Evolutionary conservation across 148 eudicot species (phyloP).

Genomic region (Persicaria tinctoria): DNA sequence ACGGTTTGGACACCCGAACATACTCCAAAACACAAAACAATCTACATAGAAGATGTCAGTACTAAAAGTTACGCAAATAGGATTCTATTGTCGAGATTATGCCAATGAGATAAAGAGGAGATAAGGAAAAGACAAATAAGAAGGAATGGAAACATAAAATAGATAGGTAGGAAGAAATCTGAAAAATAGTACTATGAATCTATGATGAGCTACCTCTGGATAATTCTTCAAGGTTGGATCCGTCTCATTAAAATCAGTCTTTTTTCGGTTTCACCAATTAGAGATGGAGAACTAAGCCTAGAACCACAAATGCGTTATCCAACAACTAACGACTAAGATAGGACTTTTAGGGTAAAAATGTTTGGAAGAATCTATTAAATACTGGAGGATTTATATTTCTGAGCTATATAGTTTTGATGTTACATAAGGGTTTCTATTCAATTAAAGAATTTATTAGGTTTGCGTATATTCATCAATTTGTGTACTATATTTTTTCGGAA

Average conservation of each 20-base stretch:
- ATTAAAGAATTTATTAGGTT: neutral
- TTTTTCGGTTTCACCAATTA: neutral
- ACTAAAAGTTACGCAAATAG: neutral
- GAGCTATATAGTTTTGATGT: neutral
- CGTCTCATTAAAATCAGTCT: neutral
- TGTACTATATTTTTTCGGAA: neutral
- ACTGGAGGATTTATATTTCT: neutral
- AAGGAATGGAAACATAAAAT: neutral
- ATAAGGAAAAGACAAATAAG: neutral
- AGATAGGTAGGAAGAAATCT: neutral
- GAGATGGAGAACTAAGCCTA: neutral
- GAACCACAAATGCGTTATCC: neutral
- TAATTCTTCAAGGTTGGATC: too few species aligned
- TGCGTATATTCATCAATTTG: neutral
- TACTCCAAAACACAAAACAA: neutral
- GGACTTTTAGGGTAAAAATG: neutral
- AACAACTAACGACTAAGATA: neutral
- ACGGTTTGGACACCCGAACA: neutral
- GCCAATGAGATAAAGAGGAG: neutral
- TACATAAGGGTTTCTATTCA: neutral
- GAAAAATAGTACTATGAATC: neutral
- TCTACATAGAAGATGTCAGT: neutral
- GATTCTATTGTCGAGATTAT: neutral
- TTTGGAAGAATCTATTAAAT: neutral
- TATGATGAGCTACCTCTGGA: neutral